These are phyloP conservation scores for Tetradesmus obliquus DNA, from an alignment of 139 green algal genomes.

Conservation along the genomic window DNA sequence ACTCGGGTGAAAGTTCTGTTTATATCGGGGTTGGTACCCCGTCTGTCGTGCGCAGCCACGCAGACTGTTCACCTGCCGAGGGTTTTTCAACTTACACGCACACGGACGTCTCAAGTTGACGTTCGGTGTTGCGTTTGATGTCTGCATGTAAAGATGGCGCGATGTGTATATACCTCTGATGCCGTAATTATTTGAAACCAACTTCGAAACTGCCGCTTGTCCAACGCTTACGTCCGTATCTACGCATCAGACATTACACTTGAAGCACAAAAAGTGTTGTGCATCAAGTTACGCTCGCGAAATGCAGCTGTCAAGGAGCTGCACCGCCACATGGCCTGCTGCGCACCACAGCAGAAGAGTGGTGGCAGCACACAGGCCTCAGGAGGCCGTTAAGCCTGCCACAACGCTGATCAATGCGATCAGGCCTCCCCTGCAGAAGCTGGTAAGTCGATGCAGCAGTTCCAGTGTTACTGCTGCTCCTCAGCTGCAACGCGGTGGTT, in stretches of 20 bases:
- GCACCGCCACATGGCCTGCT: neutral
- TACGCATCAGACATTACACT: neutral
- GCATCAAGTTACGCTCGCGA: neutral
- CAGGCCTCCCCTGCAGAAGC: neutral
- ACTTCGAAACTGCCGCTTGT: neutral
- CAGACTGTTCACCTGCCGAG: conserved; percentile 3
- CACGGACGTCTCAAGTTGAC: neutral
- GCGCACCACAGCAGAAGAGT: neutral
- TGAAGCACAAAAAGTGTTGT: too few species aligned
- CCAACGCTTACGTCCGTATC: neutral
- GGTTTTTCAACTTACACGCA: neutral
- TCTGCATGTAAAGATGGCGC: neutral
- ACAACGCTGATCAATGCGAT: neutral
- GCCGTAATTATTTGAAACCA: neutral
- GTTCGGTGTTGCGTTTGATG: too few species aligned
- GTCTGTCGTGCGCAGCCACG: neutral
- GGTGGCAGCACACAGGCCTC: neutral
- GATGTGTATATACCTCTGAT: neutral
- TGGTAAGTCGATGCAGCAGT: neutral
- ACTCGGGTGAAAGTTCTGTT: neutral
- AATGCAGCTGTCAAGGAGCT: neutral
- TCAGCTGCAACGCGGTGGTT: neutral
- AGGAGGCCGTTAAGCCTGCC: neutral
- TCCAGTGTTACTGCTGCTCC: neutral
- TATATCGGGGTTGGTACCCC: neutral